Conservation (phyloP, 2,329 filamentous ascomycete genomes). For the Pestalotiopsis sp. region DNA sequence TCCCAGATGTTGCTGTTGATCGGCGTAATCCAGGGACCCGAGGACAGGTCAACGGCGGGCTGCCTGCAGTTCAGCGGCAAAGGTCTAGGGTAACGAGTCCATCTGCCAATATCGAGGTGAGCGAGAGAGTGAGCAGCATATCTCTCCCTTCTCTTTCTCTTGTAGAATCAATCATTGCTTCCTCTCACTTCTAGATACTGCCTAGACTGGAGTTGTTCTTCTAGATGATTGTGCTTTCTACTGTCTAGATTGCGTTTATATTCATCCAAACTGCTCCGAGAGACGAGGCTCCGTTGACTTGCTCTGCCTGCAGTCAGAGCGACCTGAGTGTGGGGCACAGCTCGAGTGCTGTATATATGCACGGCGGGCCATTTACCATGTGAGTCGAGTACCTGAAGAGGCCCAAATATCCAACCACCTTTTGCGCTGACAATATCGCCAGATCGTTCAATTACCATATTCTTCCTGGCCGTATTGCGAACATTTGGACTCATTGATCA, state of each 20-base stretch:
- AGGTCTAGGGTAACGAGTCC: neutral
- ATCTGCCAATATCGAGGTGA: neutral
- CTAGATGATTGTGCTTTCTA: too few species aligned
- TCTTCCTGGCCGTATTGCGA: neutral
- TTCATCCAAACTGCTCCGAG: neutral
- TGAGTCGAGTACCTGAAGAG: neutral
- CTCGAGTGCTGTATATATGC: neutral
- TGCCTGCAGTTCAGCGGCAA: neutral
- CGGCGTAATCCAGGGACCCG: neutral
- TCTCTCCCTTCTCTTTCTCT: neutral
- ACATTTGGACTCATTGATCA: neutral
- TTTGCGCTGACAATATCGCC: neutral
- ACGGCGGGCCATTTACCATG: neutral
- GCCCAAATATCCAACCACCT: neutral
- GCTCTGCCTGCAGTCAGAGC: neutral
- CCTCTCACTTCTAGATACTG: too few species aligned
- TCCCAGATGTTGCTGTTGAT: neutral
- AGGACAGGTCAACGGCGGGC: neutral
- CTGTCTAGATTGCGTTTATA: neutral
- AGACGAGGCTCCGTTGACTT: neutral
- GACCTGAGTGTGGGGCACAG: constrained; percentile 11
- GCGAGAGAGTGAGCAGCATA: neutral
- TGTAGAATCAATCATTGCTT: too few species aligned
- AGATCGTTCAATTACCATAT: neutral
- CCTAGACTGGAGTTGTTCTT: too few species aligned